Percentiles rank a stretch among this genome's conserved stretches.
Conservation (phyloP, 345 rosid species). For the Salix arbutifolia region DNA sequence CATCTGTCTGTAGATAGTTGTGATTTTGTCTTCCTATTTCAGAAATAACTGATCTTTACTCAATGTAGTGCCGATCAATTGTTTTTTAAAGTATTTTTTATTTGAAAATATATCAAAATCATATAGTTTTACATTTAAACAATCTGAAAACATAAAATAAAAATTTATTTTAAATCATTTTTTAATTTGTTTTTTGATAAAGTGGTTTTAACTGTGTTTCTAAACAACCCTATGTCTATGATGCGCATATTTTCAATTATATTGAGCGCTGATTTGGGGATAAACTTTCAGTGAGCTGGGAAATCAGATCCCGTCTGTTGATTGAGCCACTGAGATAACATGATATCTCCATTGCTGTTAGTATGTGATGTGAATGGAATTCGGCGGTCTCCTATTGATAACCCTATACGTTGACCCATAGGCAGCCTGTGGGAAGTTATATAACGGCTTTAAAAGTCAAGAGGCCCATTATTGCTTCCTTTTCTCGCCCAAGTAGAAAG, state of each 20-base stretch:
- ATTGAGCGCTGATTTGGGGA: neutral
- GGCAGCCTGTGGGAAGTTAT: too few species aligned
- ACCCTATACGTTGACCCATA: neutral
- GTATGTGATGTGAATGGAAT: neutral
- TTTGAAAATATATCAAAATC: too few species aligned
- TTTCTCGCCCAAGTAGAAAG: too few species aligned
- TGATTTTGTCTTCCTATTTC: constrained; percentile 9
- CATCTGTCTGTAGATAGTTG: constrained; percentile 12
- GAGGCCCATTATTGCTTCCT: too few species aligned
- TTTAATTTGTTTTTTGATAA: too few species aligned
- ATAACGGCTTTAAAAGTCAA: too few species aligned
- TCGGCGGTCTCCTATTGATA: neutral
- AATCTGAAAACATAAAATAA: too few species aligned
- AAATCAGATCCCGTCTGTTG: neutral
- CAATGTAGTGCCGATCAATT: neutral
- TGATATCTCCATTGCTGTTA: neutral
- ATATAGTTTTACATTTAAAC: too few species aligned
- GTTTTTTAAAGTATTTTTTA: too few species aligned
- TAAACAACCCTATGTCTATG: too few species aligned
- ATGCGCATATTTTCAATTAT: neutral
- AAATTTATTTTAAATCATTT: too few species aligned
- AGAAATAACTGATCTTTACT: neutral
- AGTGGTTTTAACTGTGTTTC: too few species aligned
- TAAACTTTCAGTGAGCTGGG: neutral
- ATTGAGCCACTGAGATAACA: neutral